phyloP scores from a whole-genome alignment of 108 stramenopile genomes.

The Cyclotella choctawhatcheeana region DNA sequence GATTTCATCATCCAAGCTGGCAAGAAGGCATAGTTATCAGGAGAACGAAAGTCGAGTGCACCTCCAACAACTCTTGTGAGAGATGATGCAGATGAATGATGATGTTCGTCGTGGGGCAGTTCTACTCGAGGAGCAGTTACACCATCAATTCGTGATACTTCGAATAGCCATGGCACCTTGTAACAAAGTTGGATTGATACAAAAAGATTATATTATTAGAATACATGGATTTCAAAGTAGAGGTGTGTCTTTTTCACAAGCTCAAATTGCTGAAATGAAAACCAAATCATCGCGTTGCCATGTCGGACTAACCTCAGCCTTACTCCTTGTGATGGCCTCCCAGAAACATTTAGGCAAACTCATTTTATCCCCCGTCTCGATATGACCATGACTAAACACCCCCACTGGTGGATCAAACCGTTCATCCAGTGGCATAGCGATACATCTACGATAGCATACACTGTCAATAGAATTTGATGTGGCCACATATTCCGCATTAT shows the following conservation, averaged over 20 bases:
- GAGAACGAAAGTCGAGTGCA: slow-evolving; percentile 93
- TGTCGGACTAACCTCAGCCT: slow-evolving; percentile 58
- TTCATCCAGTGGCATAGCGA: slow-evolving; percentile 78
- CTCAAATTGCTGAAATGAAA: too few species aligned
- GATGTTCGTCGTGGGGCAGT: slow-evolving; percentile 56
- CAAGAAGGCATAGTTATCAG: slow-evolving; percentile 83
- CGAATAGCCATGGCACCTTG: slow-evolving; percentile 89
- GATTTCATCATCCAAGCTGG: slow-evolving; percentile 92
- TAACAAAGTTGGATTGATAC: too few species aligned
- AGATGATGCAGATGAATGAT: slow-evolving; percentile 30
- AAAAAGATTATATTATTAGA: too few species aligned
- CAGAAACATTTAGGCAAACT: slow-evolving; percentile 74
- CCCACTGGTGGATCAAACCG: slow-evolving; percentile 90
- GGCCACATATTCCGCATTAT: slow-evolving; percentile 82
- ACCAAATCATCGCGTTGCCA: neutral
- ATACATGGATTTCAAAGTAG: too few species aligned
- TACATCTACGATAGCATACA: slow-evolving; percentile 61
- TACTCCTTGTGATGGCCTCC: slow-evolving; percentile 68
- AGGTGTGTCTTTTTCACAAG: too few species aligned
- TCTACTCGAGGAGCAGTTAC: slow-evolving; percentile 58
- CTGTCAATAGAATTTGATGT: slow-evolving; percentile 48
- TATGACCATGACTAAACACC: slow-evolving; percentile 80
- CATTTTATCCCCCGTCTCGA: slow-evolving; percentile 90
- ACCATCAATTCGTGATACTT: slow-evolving; percentile 75
- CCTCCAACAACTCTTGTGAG: slow-evolving; percentile 76